Conservation (phyloP, 1,284 basidiomycete species). For the Phenoliferia sp. region DNA sequence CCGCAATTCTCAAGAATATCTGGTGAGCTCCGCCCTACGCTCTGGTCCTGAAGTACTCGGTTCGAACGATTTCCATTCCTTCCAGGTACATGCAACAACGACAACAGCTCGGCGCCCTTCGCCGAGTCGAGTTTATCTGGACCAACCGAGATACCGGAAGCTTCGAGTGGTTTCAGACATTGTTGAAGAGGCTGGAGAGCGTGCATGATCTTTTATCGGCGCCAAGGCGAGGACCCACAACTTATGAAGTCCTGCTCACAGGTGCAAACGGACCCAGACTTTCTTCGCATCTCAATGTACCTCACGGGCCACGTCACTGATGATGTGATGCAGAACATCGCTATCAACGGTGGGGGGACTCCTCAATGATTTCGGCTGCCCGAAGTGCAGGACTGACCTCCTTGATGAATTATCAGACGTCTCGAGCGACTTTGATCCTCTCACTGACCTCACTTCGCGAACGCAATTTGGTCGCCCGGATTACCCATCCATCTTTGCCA, state of each 20-base stretch:
- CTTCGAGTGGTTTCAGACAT: slow-evolving; percentile 85
- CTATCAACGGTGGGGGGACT: slow-evolving; percentile 58
- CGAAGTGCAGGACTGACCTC: slow-evolving; percentile 28
- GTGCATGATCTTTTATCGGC: slow-evolving; percentile 56
- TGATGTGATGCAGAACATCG: slow-evolving; percentile 85
- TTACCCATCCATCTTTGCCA: slow-evolving; percentile 70
- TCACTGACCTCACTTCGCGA: slow-evolving; percentile 74
- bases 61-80: no score
- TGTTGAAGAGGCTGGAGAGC: slow-evolving; percentile 78
- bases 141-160: slow-evolving; percentile 49
- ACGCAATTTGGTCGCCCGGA: slow-evolving; percentile 85
- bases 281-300: slow-evolving; percentile 83
- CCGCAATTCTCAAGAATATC: slow-evolving; percentile 84
- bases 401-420: slow-evolving; percentile 42
- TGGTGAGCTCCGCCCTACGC: slow-evolving; percentile 50
- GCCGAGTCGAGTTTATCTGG: slow-evolving; percentile 87
- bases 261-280: slow-evolving; percentile 54
- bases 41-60: not conserved
- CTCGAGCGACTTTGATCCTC: slow-evolving; percentile 60
- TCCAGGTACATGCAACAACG: slow-evolving; percentile 65
- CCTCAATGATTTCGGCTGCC: not conserved
- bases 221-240: not conserved
- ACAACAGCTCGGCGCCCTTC: slow-evolving; percentile 66
- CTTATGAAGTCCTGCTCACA: not conserved
- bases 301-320: slow-evolving; percentile 77